Conservation (phyloP, 164 flowering plant genomes). For the Pachysandra terminalis region DNA sequence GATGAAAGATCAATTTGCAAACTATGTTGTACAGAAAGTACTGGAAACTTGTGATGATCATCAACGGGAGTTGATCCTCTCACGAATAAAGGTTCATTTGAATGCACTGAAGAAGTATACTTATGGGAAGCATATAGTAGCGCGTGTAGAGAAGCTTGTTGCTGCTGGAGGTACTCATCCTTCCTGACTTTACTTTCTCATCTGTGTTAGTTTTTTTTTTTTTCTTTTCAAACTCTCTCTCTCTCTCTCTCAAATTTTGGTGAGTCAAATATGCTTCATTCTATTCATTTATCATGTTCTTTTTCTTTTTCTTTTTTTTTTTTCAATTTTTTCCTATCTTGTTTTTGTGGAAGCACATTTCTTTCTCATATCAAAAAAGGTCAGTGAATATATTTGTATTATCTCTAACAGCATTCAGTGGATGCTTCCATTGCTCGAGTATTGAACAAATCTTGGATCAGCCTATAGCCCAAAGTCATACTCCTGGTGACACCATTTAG, state of each 20-base stretch:
- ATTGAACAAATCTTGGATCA: too few relatives aligned
- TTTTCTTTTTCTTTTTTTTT: too few relatives aligned
- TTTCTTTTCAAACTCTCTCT: not conserved
- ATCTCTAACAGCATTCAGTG: too few relatives aligned
- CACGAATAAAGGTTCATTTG: slow-evolving; percentile 84
- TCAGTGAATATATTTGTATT: too few relatives aligned
- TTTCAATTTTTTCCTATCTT: too few relatives aligned
- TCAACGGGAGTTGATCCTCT: slow-evolving; percentile 81
- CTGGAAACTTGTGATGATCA: slow-evolving; percentile 93
- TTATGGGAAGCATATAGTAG: slow-evolving; percentile 94
- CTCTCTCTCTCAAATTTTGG: not conserved
- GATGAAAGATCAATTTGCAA: slow-evolving; percentile 97
- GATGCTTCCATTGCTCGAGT: too few relatives aligned
- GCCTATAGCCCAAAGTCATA: too few relatives aligned
- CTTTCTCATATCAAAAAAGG: too few relatives aligned
- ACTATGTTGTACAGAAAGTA: slow-evolving; percentile 94
- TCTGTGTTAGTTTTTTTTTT: too few relatives aligned
- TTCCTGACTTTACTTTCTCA: not conserved
- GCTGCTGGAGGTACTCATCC: slow-evolving; percentile 75
- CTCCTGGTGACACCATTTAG: too few relatives aligned
- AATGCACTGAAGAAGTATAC: slow-evolving; percentile 89
- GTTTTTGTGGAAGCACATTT: too few relatives aligned
- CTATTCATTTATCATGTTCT: too few relatives aligned
- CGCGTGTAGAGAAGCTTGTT: slow-evolving; percentile 96
- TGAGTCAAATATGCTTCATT: not conserved